A percentile compares a stretch with the other conserved stretches of the same genome.
Evolutionary conservation across 1,284 basidiomycete genomes (phyloP).

Genomic region (Trichosporon inkin): DNA sequence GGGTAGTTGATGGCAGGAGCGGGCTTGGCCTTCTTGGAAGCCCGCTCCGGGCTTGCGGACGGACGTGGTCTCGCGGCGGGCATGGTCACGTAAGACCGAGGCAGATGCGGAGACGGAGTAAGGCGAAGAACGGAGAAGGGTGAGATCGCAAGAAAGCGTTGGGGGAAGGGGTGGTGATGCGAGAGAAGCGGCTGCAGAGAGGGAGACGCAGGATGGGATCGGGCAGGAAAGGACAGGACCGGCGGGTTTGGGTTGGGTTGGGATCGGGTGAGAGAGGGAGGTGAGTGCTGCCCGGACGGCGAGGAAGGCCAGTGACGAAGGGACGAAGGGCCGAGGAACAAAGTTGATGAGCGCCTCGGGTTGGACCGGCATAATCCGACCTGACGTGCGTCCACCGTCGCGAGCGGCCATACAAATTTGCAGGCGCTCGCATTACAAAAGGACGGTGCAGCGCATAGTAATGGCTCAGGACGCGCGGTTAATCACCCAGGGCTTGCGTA

Average conservation of each 20-base stretch:
- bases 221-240: background rate
- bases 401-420: background rate
- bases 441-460: no score
- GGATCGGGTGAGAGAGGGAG: background rate
- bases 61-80: constrained; percentile 29
- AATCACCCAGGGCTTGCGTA: no score
- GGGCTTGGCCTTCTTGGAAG: constrained; percentile 30
- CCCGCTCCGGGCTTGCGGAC: constrained; percentile 22
- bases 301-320: background rate
- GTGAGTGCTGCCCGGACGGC: background rate
- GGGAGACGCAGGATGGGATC: background rate
- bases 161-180: background rate
- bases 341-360: constrained; percentile 7
- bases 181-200: background rate
- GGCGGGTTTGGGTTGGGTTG: background rate
- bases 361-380: constrained; percentile 7
- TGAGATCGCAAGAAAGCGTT: background rate
- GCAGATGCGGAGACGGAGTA: background rate
- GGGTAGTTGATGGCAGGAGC: constrained; percentile 32
- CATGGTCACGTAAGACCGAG: constrained; percentile 22
- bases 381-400: background rate
- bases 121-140: background rate
- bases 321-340: background rate
- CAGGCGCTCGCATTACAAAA: no score
- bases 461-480: no score